phyloP scores from a whole-genome alignment of 2,329 filamentous ascomycete genomes.

The Fusarium concolor region DNA sequence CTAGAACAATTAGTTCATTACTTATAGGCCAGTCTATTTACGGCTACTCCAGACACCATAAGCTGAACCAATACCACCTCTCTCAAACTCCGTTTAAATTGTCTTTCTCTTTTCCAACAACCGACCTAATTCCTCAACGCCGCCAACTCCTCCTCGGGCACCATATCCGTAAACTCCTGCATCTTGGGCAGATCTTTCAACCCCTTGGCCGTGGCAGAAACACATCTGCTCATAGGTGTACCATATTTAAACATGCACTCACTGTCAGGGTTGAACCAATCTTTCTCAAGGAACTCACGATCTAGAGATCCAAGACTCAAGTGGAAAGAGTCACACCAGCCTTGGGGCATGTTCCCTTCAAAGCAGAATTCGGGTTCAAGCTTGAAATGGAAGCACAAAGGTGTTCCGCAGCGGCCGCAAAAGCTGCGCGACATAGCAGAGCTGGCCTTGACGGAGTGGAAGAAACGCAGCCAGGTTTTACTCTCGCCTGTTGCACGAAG shows the following conservation, averaged over 20 bases:
- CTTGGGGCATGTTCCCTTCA: constrained; percentile 29
- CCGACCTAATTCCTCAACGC: not conserved
- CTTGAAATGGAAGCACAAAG: constrained; percentile 36
- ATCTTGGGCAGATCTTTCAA: constrained; percentile 28
- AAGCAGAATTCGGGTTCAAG: constrained; percentile 24
- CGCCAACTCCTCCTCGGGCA: constrained; percentile 22
- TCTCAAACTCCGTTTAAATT: not conserved
- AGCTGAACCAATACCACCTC: not conserved
- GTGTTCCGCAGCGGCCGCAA: constrained; percentile 44
- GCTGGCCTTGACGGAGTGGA: constrained; percentile 27
- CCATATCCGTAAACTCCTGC: constrained; percentile 22
- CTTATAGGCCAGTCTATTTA: too few relatives aligned
- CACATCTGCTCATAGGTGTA: constrained; percentile 33
- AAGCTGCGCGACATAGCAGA: constrained; percentile 41
- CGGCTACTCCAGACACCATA: not conserved
- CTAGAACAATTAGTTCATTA: too few relatives aligned
- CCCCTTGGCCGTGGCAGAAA: constrained; percentile 31
- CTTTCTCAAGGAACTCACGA: constrained; percentile 34
- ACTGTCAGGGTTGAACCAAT: constrained; percentile 32
- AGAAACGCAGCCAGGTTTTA: constrained; percentile 20
- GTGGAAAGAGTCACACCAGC: constrained; percentile 35
- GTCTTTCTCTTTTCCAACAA: not conserved
- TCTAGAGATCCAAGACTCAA: constrained; percentile 37
- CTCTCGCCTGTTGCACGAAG: not conserved
- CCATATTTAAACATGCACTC: constrained; percentile 38